Conservation (phyloP, 2,329 filamentous ascomycete genomes). For the Scortechinia acanthostroma region DNA sequence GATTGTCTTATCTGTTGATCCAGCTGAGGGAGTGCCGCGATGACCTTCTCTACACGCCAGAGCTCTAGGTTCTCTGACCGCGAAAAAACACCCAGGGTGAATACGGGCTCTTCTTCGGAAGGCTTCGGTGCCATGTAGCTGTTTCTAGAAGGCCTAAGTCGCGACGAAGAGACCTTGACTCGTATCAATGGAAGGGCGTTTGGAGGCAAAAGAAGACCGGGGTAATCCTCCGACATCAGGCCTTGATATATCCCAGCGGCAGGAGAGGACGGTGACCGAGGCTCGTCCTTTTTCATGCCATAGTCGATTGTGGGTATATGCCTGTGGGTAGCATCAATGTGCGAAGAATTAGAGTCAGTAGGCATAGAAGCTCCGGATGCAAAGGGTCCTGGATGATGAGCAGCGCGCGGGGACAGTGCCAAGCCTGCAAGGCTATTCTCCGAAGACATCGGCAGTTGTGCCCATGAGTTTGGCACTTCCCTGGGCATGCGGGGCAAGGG, state of each 20-base stretch:
- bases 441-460: slow-evolving; percentile 67
- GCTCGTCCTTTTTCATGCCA: slow-evolving; percentile 17
- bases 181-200: slow-evolving; percentile 82
- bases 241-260: slow-evolving; percentile 63
- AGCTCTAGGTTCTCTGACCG: slow-evolving; percentile 72
- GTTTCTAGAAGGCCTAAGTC: slow-evolving; percentile 84
- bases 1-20: slow-evolving; percentile 75
- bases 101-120: slow-evolving; percentile 85
- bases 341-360: too few relatives aligned
- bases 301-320: slow-evolving; percentile 9
- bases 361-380: not conserved
- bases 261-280: slow-evolving; percentile 27
- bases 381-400: not conserved
- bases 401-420: not conserved
- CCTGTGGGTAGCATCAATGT: slow-evolving; percentile 28
- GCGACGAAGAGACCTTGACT: slow-evolving; percentile 82
- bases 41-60: slow-evolving; percentile 92
- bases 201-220: slow-evolving; percentile 76
- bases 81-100: slow-evolving; percentile 79
- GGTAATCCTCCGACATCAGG: slow-evolving; percentile 77
- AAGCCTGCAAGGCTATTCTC: slow-evolving; percentile 48
- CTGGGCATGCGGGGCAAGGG: slow-evolving; percentile 39
- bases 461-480: slow-evolving; percentile 66
- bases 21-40: slow-evolving; percentile 70
- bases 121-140: slow-evolving; percentile 76